Conservation (phyloP, 257 asterid species). For the Parsonsia alboflavescens region DNA sequence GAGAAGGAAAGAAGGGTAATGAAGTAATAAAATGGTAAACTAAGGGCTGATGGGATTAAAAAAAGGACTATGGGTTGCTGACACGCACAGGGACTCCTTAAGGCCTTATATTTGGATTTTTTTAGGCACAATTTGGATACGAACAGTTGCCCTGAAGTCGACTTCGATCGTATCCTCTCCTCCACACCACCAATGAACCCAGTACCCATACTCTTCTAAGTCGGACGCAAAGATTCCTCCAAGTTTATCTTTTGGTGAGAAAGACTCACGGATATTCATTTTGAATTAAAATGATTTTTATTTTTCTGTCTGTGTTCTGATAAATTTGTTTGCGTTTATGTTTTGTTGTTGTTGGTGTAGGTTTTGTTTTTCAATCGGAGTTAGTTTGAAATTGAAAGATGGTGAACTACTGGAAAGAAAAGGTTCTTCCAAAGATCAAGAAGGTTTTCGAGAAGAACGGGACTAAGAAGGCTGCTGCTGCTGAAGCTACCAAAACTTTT, state of each 20-base stretch:
- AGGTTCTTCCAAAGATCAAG: constrained; percentile 78
- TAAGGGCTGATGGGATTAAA: background rate
- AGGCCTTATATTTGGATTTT: constrained; percentile 22
- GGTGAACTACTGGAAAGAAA: constrained; percentile 78
- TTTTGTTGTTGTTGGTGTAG: background rate
- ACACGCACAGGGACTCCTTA: constrained; percentile 16
- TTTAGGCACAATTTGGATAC: constrained; percentile 15
- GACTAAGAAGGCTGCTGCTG: constrained; percentile 55
- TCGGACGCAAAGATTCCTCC: constrained; percentile 15
- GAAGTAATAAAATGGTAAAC: constrained; percentile 4
- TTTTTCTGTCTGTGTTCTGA: background rate
- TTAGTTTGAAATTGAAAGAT: constrained; percentile 17
- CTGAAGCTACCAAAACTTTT: constrained; percentile 62
- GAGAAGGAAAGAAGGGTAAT: background rate
- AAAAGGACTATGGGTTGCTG: constrained; percentile 20
- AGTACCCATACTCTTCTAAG: too few species aligned
- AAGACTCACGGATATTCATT: background rate
- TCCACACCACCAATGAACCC: background rate
- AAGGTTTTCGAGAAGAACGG: constrained; percentile 63
- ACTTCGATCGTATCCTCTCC: background rate
- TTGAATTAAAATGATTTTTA: background rate
- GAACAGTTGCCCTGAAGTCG: constrained; percentile 11
- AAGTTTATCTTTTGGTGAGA: background rate
- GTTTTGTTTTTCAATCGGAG: background rate
- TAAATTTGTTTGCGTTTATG: background rate